phyloP scores from a whole-genome alignment of 208 protist genomes.

The Novymonas esmeraldas region DNA sequence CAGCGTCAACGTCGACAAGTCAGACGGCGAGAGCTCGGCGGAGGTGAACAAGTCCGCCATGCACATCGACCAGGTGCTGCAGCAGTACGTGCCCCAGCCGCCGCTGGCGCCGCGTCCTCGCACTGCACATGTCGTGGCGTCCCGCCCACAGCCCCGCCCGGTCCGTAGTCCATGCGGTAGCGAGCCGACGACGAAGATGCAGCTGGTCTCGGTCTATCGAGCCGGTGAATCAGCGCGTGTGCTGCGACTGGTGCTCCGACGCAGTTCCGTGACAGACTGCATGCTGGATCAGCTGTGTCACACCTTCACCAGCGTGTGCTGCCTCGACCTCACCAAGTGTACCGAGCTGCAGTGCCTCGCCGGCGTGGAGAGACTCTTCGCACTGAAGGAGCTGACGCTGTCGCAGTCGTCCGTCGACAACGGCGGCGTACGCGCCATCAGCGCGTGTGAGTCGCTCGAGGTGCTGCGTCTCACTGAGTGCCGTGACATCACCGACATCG shows the following conservation, averaged over 20 bases:
- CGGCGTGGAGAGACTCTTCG: slow-evolving; percentile 32
- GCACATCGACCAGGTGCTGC: slow-evolving; percentile 13
- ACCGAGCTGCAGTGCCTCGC: slow-evolving; percentile 35
- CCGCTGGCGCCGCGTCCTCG: slow-evolving; percentile 15
- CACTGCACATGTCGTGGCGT: slow-evolving; percentile 3
- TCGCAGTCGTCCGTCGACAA: slow-evolving; percentile 47
- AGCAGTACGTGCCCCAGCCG: slow-evolving; percentile 31
- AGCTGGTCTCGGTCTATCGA: too few species aligned
- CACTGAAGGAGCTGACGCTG: slow-evolving; percentile 33
- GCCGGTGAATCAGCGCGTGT: not conserved
- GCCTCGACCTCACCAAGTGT: slow-evolving; percentile 64
- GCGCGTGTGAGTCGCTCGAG: slow-evolving; percentile 42
- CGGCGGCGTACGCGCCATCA: slow-evolving; percentile 41
- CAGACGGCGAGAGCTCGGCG: not conserved
- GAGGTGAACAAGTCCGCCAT: slow-evolving; percentile 6
- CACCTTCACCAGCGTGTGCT: slow-evolving; percentile 17
- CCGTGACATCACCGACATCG: slow-evolving; percentile 55
- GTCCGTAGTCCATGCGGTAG: not conserved
- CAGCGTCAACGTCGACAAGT: slow-evolving; percentile 1
- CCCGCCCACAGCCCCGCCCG: slow-evolving; percentile 1
- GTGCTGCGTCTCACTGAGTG: slow-evolving; percentile 57
- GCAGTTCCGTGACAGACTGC: slow-evolving; percentile 18
- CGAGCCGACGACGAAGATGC: slow-evolving; percentile 2
- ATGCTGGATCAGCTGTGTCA: slow-evolving; percentile 22
- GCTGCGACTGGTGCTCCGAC: slow-evolving; percentile 21